A percentile compares a stretch with the other conserved stretches of the same genome.
Conservation (phyloP, 352 stramenopile species). For the Globisporangium spinosum region DNA sequence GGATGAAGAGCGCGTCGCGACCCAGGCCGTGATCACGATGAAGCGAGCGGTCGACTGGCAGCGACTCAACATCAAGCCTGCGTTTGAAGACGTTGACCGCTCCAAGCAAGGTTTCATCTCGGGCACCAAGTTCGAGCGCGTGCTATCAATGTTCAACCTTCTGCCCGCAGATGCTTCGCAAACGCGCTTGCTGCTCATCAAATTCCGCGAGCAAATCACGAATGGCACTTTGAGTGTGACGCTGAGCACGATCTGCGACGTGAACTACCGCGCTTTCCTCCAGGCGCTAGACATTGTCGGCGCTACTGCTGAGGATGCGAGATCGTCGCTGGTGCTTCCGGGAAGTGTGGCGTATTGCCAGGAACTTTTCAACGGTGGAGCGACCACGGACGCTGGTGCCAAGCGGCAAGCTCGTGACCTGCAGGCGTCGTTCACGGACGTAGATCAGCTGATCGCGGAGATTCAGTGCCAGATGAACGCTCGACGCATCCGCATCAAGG, state of each 20-base stretch:
- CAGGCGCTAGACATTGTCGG: conserved; percentile 55
- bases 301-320: conserved; percentile 17
- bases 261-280: conserved; percentile 83
- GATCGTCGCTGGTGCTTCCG: conserved; percentile 31
- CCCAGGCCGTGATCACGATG: conserved; percentile 41
- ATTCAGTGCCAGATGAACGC: conserved; percentile 54
- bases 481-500: conserved; percentile 77
- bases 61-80: conserved; percentile 71
- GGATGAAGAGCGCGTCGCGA: conserved; percentile 51
- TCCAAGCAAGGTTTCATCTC: conserved; percentile 79
- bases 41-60: conserved; percentile 59
- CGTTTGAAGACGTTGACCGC: conserved; percentile 82
- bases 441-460: conserved; percentile 49
- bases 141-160: conserved; percentile 72
- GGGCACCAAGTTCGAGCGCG: conserved; percentile 73
- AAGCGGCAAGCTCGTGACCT: conserved; percentile 32
- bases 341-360: conserved; percentile 63
- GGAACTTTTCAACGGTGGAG: conserved; percentile 41
- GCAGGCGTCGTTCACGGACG: conserved; percentile 23
- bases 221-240: conserved; percentile 34
- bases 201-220: conserved; percentile 65
- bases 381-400: conserved; percentile 16
- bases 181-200: conserved; percentile 56
- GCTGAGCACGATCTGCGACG: conserved; percentile 71
- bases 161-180: conserved; percentile 46